A percentile compares a stretch with the other conserved stretches of the same genome.
Conservation (phyloP, 495 filamentous ascomycete species). For the Daldinia concentrica region DNA sequence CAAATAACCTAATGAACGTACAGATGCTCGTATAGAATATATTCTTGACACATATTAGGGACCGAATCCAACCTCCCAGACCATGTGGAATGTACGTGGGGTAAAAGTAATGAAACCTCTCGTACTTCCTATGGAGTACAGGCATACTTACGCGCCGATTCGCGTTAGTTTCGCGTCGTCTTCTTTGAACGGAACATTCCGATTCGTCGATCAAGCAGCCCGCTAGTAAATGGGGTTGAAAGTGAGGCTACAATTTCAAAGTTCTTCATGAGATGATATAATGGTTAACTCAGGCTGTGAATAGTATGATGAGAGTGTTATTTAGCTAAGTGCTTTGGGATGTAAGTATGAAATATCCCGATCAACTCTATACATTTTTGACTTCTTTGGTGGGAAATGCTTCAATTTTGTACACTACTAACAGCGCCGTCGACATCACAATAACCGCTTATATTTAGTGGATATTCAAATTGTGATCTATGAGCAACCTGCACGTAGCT, state of each 20-base stretch:
- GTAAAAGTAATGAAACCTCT: constrained; percentile 8
- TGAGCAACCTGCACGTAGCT: background rate
- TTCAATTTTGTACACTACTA: background rate
- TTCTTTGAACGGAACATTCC: background rate
- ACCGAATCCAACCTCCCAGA: background rate
- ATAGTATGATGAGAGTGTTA: background rate
- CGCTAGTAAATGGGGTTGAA: background rate
- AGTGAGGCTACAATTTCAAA: background rate
- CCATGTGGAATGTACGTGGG: constrained; percentile 14
- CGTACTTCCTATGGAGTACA: background rate
- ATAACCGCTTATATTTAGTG: background rate
- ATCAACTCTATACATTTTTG: background rate
- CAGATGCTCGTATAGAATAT: background rate
- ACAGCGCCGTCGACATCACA: background rate
- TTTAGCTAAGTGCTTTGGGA: background rate
- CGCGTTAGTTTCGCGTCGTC: constrained; percentile 43
- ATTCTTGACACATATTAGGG: background rate
- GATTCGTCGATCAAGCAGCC: constrained; percentile 3
- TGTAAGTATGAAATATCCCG: background rate
- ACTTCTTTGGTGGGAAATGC: background rate
- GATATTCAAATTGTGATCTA: background rate
- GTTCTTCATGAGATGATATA: background rate
- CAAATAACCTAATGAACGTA: background rate
- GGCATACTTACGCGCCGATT: constrained; percentile 33
- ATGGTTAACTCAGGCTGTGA: background rate